phyloP scores from a whole-genome alignment of 345 rosid species.

The Lepidium sativum region DNA sequence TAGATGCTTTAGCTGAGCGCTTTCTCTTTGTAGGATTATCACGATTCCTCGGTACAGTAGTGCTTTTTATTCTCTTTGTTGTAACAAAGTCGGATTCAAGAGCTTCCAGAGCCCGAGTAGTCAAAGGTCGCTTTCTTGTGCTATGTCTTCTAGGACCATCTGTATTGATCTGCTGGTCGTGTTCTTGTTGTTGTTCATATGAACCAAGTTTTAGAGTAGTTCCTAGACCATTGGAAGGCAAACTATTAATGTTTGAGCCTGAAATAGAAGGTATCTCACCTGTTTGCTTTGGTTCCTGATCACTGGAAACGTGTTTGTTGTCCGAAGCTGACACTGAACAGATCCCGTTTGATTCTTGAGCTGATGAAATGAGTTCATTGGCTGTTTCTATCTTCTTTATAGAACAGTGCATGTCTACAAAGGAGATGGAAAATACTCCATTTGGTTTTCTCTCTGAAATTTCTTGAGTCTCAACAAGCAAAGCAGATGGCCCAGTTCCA shows the following conservation, averaged over 20 bases:
- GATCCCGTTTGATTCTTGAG: slow-evolving; percentile 16
- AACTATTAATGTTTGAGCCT: background rate
- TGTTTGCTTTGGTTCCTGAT: slow-evolving; percentile 15
- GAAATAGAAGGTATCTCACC: slow-evolving; percentile 5
- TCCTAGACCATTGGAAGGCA: slow-evolving; percentile 1
- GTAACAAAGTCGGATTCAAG: slow-evolving; percentile 44
- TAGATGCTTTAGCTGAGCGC: slow-evolving; percentile 16
- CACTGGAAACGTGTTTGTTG: background rate
- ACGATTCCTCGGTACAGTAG: slow-evolving; percentile 11
- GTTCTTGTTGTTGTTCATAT: slow-evolving; percentile 10
- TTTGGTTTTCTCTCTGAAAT: slow-evolving; percentile 3
- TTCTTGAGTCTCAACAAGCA: slow-evolving; percentile 30
- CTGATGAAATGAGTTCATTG: slow-evolving; percentile 8
- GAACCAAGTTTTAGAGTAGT: slow-evolving; percentile 16
- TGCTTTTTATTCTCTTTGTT: slow-evolving; percentile 30
- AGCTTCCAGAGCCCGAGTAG: slow-evolving; percentile 63
- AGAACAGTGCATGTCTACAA: slow-evolving; percentile 2
- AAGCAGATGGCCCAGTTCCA: slow-evolving; percentile 16
- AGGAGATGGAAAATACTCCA: slow-evolving; percentile 4
- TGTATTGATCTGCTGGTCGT: slow-evolving; percentile 7
- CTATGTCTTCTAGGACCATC: slow-evolving; percentile 51
- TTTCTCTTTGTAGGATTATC: slow-evolving; percentile 20
- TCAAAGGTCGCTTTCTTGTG: slow-evolving; percentile 62
- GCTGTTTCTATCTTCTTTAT: slow-evolving; percentile 13
- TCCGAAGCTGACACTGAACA: slow-evolving; percentile 8